Percentiles rank a stretch among this genome's conserved stretches.
Evolutionary conservation across 2,329 filamentous ascomycete genomes (phyloP).

Genomic region (Aspergillus carbonarius): DNA sequence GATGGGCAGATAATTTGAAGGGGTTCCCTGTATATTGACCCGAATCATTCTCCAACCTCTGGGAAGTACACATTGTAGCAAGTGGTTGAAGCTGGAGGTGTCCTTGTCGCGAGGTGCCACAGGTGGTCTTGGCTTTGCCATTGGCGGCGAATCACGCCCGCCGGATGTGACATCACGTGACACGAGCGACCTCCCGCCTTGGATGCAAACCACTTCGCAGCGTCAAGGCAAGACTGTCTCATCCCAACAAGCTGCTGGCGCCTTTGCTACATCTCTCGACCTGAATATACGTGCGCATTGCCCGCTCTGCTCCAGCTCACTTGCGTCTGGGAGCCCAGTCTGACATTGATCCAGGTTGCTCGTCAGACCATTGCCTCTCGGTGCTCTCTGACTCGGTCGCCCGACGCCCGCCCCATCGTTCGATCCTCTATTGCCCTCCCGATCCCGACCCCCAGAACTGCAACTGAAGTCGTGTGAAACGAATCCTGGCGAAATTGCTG

Average conservation of each 20-base stretch:
- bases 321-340: slow-evolving; percentile 9
- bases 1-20: background rate
- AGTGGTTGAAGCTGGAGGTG: background rate
- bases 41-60: background rate
- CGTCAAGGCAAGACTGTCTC: slow-evolving; percentile 25
- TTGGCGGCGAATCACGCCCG: slow-evolving; percentile 27
- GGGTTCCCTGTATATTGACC: background rate
- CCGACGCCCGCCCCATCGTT: slow-evolving; percentile 23
- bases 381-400: slow-evolving; percentile 30
- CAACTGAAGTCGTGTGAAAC: slow-evolving; percentile 12
- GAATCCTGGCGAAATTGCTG: slow-evolving; percentile 15
- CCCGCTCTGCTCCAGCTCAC: slow-evolving; percentile 5
- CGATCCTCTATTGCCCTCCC: slow-evolving; percentile 18
- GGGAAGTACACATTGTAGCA: background rate
- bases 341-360: slow-evolving; percentile 18
- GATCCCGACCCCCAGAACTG: slow-evolving; percentile 5
- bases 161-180: slow-evolving; percentile 32
- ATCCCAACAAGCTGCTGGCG: slow-evolving; percentile 25
- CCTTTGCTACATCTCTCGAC: slow-evolving; percentile 20
- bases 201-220: slow-evolving; percentile 40
- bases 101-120: background rate
- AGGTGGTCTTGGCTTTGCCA: slow-evolving; percentile 24
- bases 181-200: slow-evolving; percentile 36
- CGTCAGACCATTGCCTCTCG: slow-evolving; percentile 16
- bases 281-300: slow-evolving; percentile 12